Conservation (phyloP, 148 eudicot species). For the Simmondsia chinensis region DNA sequence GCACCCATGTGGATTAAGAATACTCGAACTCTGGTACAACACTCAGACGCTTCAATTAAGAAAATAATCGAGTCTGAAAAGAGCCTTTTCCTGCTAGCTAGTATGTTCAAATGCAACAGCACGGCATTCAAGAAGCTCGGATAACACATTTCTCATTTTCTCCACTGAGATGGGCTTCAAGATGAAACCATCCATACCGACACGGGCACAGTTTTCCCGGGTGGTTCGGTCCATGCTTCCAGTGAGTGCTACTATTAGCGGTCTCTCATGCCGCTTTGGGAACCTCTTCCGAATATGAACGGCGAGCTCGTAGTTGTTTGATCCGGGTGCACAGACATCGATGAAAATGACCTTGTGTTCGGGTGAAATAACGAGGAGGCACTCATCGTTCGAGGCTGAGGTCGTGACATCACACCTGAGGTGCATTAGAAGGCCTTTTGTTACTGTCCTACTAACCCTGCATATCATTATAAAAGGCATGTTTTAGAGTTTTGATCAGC, state of each 20-base stretch:
- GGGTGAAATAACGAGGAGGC: conserved; percentile 36
- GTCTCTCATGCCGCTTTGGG: conserved; percentile 45
- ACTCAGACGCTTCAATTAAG: no score
- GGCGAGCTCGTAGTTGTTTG: conserved; percentile 55
- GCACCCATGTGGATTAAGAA: no score
- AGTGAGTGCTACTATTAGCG: conserved; percentile 53
- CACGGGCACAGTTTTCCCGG: conserved; percentile 56
- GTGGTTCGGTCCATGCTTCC: conserved; percentile 44
- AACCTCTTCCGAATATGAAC: conserved; percentile 42
- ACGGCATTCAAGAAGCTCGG: conserved; percentile 61
- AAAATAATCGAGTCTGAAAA: no score
- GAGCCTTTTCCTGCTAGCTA: no score
- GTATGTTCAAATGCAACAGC: conserved; percentile 25
- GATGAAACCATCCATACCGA: conserved; percentile 71
- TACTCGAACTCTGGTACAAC: no score
- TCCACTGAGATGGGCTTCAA: conserved; percentile 79
- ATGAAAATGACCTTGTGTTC: conserved; percentile 60
- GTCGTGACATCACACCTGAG: conserved; percentile 69
- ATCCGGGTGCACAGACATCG: conserved; percentile 47
- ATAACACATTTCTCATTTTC: conserved; percentile 65
- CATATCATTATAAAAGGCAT: conserved; percentile 4
- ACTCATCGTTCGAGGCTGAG: conserved; percentile 59
- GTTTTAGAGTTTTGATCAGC: no score
- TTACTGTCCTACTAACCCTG: conserved; percentile 78
- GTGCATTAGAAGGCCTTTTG: conserved; percentile 72